Evolutionary conservation across 257 asterid genomes (phyloP).

Genomic region (Rubia yunnanensis): DNA sequence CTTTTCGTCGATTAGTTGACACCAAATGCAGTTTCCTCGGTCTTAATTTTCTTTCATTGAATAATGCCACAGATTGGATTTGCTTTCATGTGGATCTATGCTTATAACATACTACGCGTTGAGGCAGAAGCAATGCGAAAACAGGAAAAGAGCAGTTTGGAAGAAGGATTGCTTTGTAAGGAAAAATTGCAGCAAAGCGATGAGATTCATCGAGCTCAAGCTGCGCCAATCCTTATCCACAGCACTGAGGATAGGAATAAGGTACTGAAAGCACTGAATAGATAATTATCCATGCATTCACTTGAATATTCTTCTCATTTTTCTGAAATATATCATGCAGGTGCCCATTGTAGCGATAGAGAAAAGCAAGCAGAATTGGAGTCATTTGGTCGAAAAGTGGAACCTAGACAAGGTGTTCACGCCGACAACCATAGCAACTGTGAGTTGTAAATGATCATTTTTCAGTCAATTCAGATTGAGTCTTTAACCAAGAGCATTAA

Average conservation of each 20-base stretch:
- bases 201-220: conserved; percentile 7
- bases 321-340: conserved; percentile 7
- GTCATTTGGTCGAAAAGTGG: conserved; percentile 10
- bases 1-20: too few species aligned
- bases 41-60: not conserved
- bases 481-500: not conserved
- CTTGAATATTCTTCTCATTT: not conserved
- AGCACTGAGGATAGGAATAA: conserved; percentile 2
- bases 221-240: not conserved
- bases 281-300: not conserved
- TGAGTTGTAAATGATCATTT: conserved; percentile 2
- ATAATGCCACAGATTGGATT: conserved; percentile 24
- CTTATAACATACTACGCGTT: conserved; percentile 21
- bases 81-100: conserved; percentile 27
- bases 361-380: conserved; percentile 15
- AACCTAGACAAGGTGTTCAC: conserved; percentile 22
- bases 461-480: not conserved
- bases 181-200: not conserved
- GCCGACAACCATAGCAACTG: conserved; percentile 38
- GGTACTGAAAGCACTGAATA: not conserved
- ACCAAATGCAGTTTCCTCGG: not conserved
- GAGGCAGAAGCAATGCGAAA: conserved; percentile 8
- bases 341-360: not conserved
- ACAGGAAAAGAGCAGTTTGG: not conserved
- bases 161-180: conserved; percentile 12